These are phyloP conservation scores for Epipyxis sp. DNA, from an alignment of 108 stramenopile genomes.

Conservation along the genomic window DNA sequence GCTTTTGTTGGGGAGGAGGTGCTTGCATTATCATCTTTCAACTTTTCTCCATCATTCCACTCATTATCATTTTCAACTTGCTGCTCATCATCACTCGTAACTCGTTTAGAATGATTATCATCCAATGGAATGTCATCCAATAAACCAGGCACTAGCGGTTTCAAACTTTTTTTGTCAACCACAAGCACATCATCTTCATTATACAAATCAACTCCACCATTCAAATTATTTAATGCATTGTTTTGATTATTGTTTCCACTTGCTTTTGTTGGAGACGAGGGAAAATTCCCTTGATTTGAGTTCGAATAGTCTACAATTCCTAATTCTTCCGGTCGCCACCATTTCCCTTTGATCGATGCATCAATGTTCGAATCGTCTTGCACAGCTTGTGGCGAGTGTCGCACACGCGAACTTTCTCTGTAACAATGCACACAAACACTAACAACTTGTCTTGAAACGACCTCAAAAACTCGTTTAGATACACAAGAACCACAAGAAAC, in stretches of 20 bases:
- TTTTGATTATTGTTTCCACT: not conserved
- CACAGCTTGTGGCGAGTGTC: conserved; percentile 33
- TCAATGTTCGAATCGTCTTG: not conserved
- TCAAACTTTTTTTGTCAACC: not conserved
- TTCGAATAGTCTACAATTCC: conserved; percentile 22
- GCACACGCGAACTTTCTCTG: conserved; percentile 28
- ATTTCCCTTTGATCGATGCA: conserved; percentile 13
- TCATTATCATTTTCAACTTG: not conserved
- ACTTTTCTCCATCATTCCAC: not conserved
- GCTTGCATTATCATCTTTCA: no score
- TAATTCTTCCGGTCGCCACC: conserved; percentile 32
- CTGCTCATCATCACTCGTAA: not conserved
- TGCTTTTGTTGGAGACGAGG: not conserved
- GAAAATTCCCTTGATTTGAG: not conserved
- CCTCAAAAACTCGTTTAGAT: conserved; percentile 36
- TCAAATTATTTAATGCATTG: not conserved
- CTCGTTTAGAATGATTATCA: not conserved
- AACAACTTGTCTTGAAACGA: conserved; percentile 11
- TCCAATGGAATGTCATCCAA: not conserved
- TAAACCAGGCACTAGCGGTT: not conserved
- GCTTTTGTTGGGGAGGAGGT: no score
- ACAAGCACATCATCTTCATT: not conserved
- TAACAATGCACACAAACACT: conserved; percentile 43
- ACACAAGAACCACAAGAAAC: conserved; percentile 37
- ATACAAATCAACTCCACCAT: not conserved